Conservation (phyloP, 73 alveolate species). For the Tetrahymena borealis region DNA sequence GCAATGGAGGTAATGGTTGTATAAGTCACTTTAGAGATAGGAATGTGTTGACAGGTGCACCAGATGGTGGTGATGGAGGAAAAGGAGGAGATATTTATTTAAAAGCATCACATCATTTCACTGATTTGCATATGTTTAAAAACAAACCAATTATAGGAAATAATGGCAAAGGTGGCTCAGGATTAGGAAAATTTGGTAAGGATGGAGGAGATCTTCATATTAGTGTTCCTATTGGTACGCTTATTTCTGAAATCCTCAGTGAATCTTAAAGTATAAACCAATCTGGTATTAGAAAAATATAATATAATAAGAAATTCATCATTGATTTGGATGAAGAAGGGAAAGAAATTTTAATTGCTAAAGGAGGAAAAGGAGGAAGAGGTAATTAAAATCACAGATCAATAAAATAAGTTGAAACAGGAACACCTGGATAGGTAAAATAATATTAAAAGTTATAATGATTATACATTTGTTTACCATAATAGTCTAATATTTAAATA, state of each 20-base stretch:
- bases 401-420: constrained; percentile 36
- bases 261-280: neutral
- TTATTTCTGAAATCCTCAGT: constrained; percentile 47
- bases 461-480: neutral
- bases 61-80: constrained; percentile 89
- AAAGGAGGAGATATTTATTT: constrained; percentile 74
- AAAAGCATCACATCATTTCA: constrained; percentile 27
- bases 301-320: constrained; percentile 27
- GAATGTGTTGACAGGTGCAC: constrained; percentile 46
- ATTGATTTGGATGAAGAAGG: constrained; percentile 53
- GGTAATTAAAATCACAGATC: constrained; percentile 38
- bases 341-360: constrained; percentile 47
- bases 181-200: constrained; percentile 54
- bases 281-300: neutral
- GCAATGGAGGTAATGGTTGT: constrained; percentile 85
- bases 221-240: constrained; percentile 78
- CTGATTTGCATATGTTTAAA: constrained; percentile 47
- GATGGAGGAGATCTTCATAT: constrained; percentile 55
- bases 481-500: neutral
- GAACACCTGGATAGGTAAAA: constrained; percentile 53
- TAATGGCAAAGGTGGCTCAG: constrained; percentile 64
- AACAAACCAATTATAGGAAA: constrained; percentile 64
- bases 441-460: neutral
- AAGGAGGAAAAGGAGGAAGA: constrained; percentile 76
- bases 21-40: constrained; percentile 39